Conservation (phyloP, 345 rosid genomes). For the Gossypium longicalyx region DNA sequence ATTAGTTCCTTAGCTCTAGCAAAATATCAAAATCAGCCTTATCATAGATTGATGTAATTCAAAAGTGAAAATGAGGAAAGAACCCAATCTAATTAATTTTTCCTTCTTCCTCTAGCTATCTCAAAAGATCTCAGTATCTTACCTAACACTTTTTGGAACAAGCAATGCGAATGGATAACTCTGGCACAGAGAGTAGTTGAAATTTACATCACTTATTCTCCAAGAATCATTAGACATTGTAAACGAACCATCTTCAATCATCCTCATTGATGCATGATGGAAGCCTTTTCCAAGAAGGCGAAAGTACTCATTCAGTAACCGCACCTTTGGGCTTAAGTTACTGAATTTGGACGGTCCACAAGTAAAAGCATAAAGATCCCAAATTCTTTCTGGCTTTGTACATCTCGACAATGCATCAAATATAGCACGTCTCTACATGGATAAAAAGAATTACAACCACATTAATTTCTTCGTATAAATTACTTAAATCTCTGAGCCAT, state of each 20-base stretch:
- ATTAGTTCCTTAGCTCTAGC: slow-evolving; percentile 17
- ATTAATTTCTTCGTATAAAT: slow-evolving; percentile 9
- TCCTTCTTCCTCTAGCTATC: slow-evolving; percentile 7
- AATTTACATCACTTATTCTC: slow-evolving; percentile 80
- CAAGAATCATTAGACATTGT: slow-evolving; percentile 68
- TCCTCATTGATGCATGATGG: slow-evolving; percentile 50
- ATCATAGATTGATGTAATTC: background rate
- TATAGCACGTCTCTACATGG: slow-evolving; percentile 62
- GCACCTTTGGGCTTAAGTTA: slow-evolving; percentile 71
- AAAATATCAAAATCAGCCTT: background rate
- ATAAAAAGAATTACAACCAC: slow-evolving; percentile 13
- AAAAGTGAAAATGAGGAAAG: slow-evolving; percentile 11
- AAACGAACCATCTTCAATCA: slow-evolving; percentile 68
- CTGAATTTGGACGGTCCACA: slow-evolving; percentile 67
- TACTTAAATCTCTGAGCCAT: background rate
- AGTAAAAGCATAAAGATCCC: slow-evolving; percentile 87
- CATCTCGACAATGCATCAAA: slow-evolving; percentile 57
- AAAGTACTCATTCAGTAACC: slow-evolving; percentile 83
- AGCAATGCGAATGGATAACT: slow-evolving; percentile 90
- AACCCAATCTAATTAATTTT: background rate
- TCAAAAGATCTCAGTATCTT: slow-evolving; percentile 25
- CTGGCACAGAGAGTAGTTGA: slow-evolving; percentile 62
- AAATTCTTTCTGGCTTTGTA: slow-evolving; percentile 58
- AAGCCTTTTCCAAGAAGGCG: slow-evolving; percentile 78
- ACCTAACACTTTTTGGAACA: slow-evolving; percentile 83